phyloP scores from a whole-genome alignment of 148 eudicot species.

The Limonium bicolor region DNA sequence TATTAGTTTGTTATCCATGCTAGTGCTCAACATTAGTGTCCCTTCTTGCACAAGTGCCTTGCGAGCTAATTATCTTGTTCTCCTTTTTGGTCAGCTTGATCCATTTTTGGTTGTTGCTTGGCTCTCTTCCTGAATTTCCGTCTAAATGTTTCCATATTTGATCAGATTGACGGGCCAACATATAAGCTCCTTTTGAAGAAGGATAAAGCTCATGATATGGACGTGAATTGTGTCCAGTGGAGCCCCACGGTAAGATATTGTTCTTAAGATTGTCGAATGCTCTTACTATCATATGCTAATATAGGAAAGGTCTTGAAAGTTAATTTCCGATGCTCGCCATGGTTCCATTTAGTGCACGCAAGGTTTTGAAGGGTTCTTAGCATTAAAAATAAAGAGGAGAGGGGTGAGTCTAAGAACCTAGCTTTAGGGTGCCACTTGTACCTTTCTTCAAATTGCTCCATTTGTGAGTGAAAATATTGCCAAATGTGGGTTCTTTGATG shows the following conservation, averaged over 20 bases:
- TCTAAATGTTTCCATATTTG: no score
- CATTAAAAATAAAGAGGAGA: neutral
- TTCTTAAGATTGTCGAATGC: no score
- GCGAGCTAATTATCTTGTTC: neutral
- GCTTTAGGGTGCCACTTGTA: neutral
- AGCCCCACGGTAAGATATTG: conserved; percentile 34
- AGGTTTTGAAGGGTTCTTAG: neutral
- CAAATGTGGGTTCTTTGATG: neutral
- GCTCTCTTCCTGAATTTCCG: neutral
- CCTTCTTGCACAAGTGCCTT: no score
- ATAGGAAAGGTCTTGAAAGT: neutral
- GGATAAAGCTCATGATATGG: conserved; percentile 63
- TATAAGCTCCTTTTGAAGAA: conserved; percentile 32
- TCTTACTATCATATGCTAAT: neutral
- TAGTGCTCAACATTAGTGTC: no score
- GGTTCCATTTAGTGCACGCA: no score
- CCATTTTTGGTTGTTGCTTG: neutral
- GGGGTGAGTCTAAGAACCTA: neutral
- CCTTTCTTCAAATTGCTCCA: neutral
- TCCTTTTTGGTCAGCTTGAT: neutral
- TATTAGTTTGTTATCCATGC: no score
- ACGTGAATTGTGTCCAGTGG: conserved; percentile 58
- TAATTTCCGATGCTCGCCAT: neutral
- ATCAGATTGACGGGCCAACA: conserved; percentile 37
- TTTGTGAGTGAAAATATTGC: neutral